phyloP scores from a whole-genome alignment of 2,329 filamentous ascomycete genomes.

The Myrmaecium sp. region DNA sequence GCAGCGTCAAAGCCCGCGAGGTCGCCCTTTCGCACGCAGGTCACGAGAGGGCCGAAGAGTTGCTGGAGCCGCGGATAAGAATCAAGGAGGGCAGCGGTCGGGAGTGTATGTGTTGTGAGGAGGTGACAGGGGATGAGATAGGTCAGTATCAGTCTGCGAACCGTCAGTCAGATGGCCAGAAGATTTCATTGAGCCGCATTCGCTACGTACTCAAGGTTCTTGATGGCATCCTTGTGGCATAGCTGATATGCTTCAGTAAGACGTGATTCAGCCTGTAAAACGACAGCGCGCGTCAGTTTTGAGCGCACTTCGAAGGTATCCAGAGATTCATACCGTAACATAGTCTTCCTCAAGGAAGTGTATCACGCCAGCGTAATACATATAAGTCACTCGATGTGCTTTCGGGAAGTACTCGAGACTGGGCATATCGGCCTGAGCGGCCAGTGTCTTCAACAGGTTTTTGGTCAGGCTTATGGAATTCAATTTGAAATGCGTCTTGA shows the following conservation, averaged over 20 bases:
- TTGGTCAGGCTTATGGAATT: conserved; percentile 81
- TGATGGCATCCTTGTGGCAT: conserved; percentile 54
- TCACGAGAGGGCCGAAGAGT: conserved; percentile 62
- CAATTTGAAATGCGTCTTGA: conserved; percentile 97
- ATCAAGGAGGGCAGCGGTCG: conserved; percentile 51
- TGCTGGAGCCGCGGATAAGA: conserved; percentile 60
- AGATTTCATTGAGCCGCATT: no score
- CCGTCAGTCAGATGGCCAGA: conserved; percentile 67
- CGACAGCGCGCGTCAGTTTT: no score
- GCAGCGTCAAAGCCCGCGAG: conserved; percentile 71
- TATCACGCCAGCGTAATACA: conserved; percentile 90
- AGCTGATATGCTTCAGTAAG: no score
- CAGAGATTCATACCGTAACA: conserved; percentile 41
- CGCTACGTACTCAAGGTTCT: no score
- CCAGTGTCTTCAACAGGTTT: conserved; percentile 75
- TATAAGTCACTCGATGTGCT: conserved; percentile 86
- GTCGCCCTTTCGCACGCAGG: conserved; percentile 68
- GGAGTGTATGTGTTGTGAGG: conserved; percentile 71
- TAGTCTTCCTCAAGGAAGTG: conserved; percentile 92
- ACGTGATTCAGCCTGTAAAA: no score
- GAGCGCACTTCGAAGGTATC: no score
- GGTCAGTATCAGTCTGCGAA: conserved; percentile 73
- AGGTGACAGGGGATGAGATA: conserved; percentile 91
- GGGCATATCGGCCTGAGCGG: conserved; percentile 66
- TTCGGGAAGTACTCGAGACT: conserved; percentile 63